Evolutionary conservation across 1,284 basidiomycete genomes (phyloP), one percentile per base, ranked within the genome.

Genomic region (Cutaneotrichosporon cyanovorans): DNA sequence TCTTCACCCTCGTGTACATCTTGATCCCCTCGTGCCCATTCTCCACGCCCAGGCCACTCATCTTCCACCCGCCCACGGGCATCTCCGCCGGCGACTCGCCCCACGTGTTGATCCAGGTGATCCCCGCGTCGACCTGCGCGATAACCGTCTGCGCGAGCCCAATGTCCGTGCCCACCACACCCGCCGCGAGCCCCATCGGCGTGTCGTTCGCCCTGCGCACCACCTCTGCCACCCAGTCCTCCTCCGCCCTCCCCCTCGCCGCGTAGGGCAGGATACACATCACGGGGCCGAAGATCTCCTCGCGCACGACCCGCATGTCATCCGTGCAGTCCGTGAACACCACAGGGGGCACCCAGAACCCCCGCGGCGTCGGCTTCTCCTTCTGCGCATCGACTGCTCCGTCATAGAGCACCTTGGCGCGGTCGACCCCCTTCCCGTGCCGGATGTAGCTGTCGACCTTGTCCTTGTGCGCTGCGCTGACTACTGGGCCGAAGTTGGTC

Each of bases 91-190:
- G 52, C 14, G 42, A 45, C 46, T 54, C 52, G 52, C 52, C 52
- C 52, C 52, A 54, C n/a, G 52, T 54, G 50, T 48, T 50, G 39
- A 42, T 42, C 50, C 45, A 44, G 18, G 30, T 80, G 11, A 87
- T 89, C n/a, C 90, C 89, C 14, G 90, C 88, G 58, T 90, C 83
- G 30, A 95, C 73, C 30, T 80, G 81, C 21, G 78, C 78, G 4
- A 87, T 81, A 30, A 93, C 84, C 32, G 88, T 78, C 77, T 87
- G 84, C 62, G 85, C 87, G 66, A 90, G 87, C 54, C 78, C 80
- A 15, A 84, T 81, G 71, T 92, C 85, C 62, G 77, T 85, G 21
- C 87, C 89, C 68, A 91, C 87, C 21, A 93, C 73, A 11, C 85
- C 89, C 5, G 89, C 89, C 10, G 84, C 90, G 22, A 95, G 77